Percentiles rank a stretch among this genome's conserved stretches.
These are phyloP conservation scores for Plectosphaerella cucumerina DNA, from an alignment of 2,329 filamentous ascomycete genomes.

Conservation along the genomic window DNA sequence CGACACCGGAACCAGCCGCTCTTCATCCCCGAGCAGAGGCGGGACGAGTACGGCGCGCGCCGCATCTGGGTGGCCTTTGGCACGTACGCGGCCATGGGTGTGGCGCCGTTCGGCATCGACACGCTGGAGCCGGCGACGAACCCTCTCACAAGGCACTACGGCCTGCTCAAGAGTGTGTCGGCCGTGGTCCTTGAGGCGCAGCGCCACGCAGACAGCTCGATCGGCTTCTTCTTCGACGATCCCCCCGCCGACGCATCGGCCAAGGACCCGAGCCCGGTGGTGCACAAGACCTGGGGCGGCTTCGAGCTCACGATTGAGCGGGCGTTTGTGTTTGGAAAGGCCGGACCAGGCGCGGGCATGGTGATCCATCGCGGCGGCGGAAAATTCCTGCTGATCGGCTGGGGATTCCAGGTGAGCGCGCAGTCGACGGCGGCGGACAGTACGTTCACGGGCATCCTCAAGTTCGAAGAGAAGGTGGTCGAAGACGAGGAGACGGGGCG, in stretches of 20 bases:
- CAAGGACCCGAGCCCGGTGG: slow-evolving; percentile 14
- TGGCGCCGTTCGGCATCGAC: slow-evolving; percentile 28
- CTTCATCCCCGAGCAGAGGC: slow-evolving; percentile 43
- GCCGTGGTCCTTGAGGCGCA: slow-evolving; percentile 28
- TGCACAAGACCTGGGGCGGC: slow-evolving; percentile 11
- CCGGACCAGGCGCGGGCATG: slow-evolving; percentile 20
- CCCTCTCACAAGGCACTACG: slow-evolving; percentile 30
- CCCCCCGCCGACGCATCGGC: not conserved
- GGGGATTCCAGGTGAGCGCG: slow-evolving; percentile 19
- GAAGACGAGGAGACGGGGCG: slow-evolving; percentile 18
- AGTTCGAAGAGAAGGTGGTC: slow-evolving; percentile 22
- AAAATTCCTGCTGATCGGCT: slow-evolving; percentile 19
- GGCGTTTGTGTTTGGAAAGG: slow-evolving; percentile 25
- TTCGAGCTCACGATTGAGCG: slow-evolving; percentile 24
- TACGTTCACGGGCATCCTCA: slow-evolving; percentile 19
- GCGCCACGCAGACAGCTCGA: slow-evolving; percentile 19
- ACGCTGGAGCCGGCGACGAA: slow-evolving; percentile 16
- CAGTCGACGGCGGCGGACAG: slow-evolving; percentile 12
- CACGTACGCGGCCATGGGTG: slow-evolving; percentile 23
- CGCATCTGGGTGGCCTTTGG: slow-evolving; percentile 33
- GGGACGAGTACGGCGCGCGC: slow-evolving; percentile 35
- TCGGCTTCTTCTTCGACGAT: slow-evolving; percentile 28
- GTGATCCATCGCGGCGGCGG: slow-evolving; percentile 18
- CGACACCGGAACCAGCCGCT: slow-evolving; percentile 33
- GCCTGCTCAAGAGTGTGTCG: slow-evolving; percentile 15